phyloP scores from a whole-genome alignment of 495 filamentous ascomycete species.

The Tuber melanosporum region DNA sequence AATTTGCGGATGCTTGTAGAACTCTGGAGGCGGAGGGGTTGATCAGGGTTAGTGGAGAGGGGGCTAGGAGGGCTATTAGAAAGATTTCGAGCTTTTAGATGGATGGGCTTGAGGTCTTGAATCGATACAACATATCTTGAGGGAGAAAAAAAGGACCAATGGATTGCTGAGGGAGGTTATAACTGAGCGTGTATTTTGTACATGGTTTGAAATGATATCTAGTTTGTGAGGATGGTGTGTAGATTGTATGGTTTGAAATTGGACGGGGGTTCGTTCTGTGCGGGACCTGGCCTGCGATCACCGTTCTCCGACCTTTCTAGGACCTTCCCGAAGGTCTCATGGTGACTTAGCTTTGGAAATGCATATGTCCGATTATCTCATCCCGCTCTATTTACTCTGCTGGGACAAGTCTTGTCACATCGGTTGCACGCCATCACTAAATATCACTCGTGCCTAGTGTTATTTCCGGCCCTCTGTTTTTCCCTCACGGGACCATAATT shows the following conservation, averaged over 20 bases:
- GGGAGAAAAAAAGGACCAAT: neutral
- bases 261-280: neutral
- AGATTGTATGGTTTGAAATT: neutral
- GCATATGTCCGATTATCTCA: neutral
- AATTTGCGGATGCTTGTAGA: slow-evolving; percentile 75
- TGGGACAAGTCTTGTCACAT: neutral
- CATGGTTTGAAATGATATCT: neutral
- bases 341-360: neutral
- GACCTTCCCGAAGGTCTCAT: neutral
- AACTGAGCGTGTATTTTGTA: neutral
- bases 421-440: neutral
- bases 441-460: neutral
- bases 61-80: slow-evolving; percentile 71
- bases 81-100: slow-evolving; percentile 56
- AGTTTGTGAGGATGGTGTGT: neutral
- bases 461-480: neutral
- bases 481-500: neutral
- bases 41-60: slow-evolving; percentile 77
- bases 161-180: neutral
- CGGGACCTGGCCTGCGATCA: neutral
- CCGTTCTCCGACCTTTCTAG: neutral
- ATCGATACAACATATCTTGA: neutral
- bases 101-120: neutral
- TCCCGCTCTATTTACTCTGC: neutral
- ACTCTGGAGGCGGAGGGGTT: slow-evolving; percentile 76